Evolutionary conservation across 164 flowering plant species (phyloP), one percentile per base, ranked within the genome.

Genomic region (Stephania japonica): DNA sequence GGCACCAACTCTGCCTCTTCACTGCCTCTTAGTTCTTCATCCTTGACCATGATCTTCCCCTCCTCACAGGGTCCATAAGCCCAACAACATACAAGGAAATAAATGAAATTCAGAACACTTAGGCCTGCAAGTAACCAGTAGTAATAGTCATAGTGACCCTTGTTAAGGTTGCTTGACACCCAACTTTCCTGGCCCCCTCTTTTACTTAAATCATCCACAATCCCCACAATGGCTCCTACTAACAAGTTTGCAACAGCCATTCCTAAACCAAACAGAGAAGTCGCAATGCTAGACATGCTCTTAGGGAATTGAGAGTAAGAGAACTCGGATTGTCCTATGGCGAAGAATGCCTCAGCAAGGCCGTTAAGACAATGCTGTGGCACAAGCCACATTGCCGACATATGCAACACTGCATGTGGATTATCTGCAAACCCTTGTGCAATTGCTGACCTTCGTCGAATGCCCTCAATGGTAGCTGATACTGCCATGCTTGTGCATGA

Each of bases 371-470:
- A 72, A 43, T 83, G 64, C 42, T 89, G 93, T 7, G 96, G 96
- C 6, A 90, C 82, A 3, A 94, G 86, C 97, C 94, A 91, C 85
- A 90, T 65, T 0, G 98, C 98, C 1, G 98, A 88, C 91, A 94
- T 90, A 44, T 67, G 86, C 84, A 82, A 78, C n/a, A 78, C 61
- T 6, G 73, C 80, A 0, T 26, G 1, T 0, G 80, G 74, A 2
- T 74, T 41, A 6, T 82, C 76, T 3, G 26, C 6, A 2, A 85
- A 42, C 7, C 89, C 88, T 73, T 84, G 72, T 21, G 27, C n/a
- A 5, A 76, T 84, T 6, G 97, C 92, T 21, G 53, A 83, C 65
- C 73, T 84, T n/a, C 90, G 78, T 23, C 98, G 81, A 32, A 74
- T 26, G 1, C 25, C 49, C 80, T 90, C 94, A 3, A 83, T 80